Evolutionary conservation across 768 basidiomycete species (phyloP).

Genomic region (Mycena indigotica): DNA sequence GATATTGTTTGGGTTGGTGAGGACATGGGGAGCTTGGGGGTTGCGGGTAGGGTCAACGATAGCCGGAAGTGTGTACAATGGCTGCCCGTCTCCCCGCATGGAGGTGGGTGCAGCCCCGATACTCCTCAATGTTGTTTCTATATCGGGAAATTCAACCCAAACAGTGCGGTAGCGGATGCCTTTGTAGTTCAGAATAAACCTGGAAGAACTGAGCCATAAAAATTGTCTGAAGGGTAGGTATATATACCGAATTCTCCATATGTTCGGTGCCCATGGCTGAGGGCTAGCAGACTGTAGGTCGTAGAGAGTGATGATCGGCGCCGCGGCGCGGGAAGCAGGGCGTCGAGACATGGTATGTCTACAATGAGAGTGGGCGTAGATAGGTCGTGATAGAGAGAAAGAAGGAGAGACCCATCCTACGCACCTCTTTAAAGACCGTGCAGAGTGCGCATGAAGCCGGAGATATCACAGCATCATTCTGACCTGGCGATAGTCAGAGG

Average conservation of each 20-base stretch:
- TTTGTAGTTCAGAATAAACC: constrained; percentile 63
- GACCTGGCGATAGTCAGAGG: not conserved
- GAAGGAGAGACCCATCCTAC: too few relatives aligned
- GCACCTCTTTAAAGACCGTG: constrained; percentile 1
- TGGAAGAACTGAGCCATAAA: not conserved
- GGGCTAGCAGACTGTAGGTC: constrained; percentile 21
- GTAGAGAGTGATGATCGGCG: constrained; percentile 20
- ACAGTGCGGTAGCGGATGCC: constrained; percentile 67
- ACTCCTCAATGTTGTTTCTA: constrained; percentile 59
- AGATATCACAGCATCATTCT: constrained; percentile 11
- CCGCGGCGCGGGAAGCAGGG: constrained; percentile 11
- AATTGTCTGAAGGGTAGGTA: constrained; percentile 34
- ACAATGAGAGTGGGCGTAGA: not conserved
- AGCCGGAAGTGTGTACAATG: constrained; percentile 70
- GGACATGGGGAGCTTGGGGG: constrained; percentile 46
- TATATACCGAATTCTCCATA: constrained; percentile 53
- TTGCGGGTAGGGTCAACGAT: constrained; percentile 61
- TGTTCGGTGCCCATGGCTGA: constrained; percentile 23
- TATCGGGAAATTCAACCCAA: constrained; percentile 72
- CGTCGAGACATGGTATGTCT: constrained; percentile 17
- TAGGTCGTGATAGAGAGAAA: not conserved
- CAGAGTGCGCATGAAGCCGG: constrained; percentile 7
- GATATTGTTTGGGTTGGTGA: constrained; percentile 63
- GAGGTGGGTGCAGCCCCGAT: constrained; percentile 64
- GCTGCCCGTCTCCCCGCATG: constrained; percentile 54